Conservation (phyloP, 2,329 filamentous ascomycete genomes). For the Aspergillus bombycis region DNA sequence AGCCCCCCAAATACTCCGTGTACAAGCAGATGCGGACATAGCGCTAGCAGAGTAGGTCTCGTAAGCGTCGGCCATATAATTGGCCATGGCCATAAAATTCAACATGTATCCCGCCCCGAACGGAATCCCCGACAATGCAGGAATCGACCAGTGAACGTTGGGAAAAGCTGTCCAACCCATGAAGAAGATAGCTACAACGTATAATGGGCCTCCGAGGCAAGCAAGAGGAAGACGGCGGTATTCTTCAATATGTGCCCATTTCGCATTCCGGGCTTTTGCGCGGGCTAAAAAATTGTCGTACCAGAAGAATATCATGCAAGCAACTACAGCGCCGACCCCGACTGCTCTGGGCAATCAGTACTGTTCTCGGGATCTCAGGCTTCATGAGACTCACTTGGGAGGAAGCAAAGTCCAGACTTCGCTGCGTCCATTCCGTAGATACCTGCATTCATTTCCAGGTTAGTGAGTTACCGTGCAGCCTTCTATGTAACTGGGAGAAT, state of each 20-base stretch:
- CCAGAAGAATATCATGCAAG: not conserved
- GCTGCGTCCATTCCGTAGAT: slow-evolving; percentile 6
- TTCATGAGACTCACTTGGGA: not conserved
- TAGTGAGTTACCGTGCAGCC: not conserved
- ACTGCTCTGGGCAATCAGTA: not conserved
- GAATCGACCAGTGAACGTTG: not conserved
- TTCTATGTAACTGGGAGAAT: not conserved
- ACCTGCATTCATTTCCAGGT: not conserved
- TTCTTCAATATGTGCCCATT: not conserved
- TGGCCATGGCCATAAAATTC: slow-evolving; percentile 1
- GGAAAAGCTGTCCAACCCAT: slow-evolving; percentile 2
- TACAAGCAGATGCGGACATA: slow-evolving; percentile 57
- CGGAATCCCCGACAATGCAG: not conserved
- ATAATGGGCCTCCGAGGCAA: slow-evolving; percentile 54
- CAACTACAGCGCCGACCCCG: not conserved
- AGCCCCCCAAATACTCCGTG: slow-evolving; percentile 56
- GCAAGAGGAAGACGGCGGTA: slow-evolving; percentile 61
- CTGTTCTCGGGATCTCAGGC: not conserved
- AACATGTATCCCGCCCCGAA: not conserved
- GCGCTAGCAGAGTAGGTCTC: slow-evolving; percentile 65
- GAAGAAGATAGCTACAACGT: not conserved
- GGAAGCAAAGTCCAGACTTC: not conserved
- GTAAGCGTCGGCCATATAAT: slow-evolving; percentile 50
- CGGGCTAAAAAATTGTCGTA: not conserved
- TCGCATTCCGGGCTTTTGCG: slow-evolving; percentile 1